Evolutionary conservation across 2,329 filamentous ascomycete species (phyloP), one percentile per base, ranked within the genome.

Genomic region (Fusarium sp.): DNA sequence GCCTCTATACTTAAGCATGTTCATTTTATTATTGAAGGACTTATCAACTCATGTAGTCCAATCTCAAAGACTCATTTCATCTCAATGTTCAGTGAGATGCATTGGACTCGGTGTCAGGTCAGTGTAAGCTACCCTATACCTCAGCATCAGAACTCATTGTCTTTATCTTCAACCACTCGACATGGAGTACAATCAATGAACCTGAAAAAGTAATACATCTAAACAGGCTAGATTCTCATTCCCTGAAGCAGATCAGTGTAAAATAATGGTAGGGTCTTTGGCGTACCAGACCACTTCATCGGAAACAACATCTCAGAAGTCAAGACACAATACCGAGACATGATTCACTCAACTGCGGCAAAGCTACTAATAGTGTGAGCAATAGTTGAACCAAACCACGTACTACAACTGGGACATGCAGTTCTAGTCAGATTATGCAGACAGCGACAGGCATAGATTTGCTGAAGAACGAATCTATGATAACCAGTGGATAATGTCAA

Each of bases 391-490:
- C 9, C 16, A 45, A 38, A n/a, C 24, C 20, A 38, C 3, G n/a
- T 24, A 29, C 16, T 27, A 29, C 43, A 16, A 51, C 56, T 56
- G 38, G n/a, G 44, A 59, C 49, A 30, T 54, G 30, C 58, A 67
- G 40, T 54, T 54, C 10, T 25, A 53, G 24, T 27, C 13, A 40
- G 20, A 38, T 60, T 22, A 47, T 44, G 8, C 20, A 20, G n/a
- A 11, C 16, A 43, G 32, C n/a, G 15, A n/a, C 32, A 24, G 22
- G 22, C 20, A 58, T 41, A 27, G 16, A 58, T 58, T 41, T 40
- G 51, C 16, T 41, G 10, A 58, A 55, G 25, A 44, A 46, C 40
- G 57, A 52, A 13, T 34, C 18, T 24, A 22, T 18, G 6, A 10
- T 25, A 41, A 13, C 10, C 24, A 53, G 41, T 24, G 49, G 27